Conservation (phyloP, 805 yeast species). For the Lipomyces lipofer region DNA sequence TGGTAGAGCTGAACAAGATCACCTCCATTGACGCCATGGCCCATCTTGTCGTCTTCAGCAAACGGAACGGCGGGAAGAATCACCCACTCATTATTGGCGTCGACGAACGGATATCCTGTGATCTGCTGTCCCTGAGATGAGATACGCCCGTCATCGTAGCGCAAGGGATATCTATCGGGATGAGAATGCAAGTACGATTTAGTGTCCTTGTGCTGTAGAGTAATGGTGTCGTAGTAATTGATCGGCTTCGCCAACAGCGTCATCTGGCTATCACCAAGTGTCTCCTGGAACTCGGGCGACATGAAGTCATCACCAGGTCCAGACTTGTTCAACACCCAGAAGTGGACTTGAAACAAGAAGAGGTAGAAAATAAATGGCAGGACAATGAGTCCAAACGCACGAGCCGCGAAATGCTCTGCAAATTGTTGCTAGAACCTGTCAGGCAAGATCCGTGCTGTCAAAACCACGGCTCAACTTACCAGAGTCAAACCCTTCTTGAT, state of each 20-base stretch:
- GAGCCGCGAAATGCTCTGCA: constrained; percentile 68
- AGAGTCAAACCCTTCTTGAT: constrained; percentile 60
- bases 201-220: constrained; percentile 79
- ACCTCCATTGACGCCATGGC: constrained; percentile 62
- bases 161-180: constrained; percentile 69
- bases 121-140: constrained; percentile 96
- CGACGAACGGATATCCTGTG: constrained; percentile 59
- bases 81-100: constrained; percentile 79
- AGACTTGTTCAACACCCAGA: constrained; percentile 73
- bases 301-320: constrained; percentile 96
- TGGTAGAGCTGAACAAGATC: constrained; percentile 80
- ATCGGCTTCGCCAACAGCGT: constrained; percentile 70
- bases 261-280: constrained; percentile 78
- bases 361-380: constrained; percentile 81
- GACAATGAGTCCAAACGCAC: constrained; percentile 69
- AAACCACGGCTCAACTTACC: constrained; percentile 7
- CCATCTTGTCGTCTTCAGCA: constrained; percentile 43
- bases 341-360: constrained; percentile 91
- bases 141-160: constrained; percentile 94
- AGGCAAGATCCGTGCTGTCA: not conserved
- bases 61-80: constrained; percentile 62
- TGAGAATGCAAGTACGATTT: constrained; percentile 84
- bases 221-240: constrained; percentile 72
- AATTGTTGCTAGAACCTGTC: constrained; percentile 46
- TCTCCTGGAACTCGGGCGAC: constrained; percentile 94